Base-by-base conservation (phyloP, 2,329 filamentous ascomycete genomes). In the Epichloe gansuensis region DNA sequence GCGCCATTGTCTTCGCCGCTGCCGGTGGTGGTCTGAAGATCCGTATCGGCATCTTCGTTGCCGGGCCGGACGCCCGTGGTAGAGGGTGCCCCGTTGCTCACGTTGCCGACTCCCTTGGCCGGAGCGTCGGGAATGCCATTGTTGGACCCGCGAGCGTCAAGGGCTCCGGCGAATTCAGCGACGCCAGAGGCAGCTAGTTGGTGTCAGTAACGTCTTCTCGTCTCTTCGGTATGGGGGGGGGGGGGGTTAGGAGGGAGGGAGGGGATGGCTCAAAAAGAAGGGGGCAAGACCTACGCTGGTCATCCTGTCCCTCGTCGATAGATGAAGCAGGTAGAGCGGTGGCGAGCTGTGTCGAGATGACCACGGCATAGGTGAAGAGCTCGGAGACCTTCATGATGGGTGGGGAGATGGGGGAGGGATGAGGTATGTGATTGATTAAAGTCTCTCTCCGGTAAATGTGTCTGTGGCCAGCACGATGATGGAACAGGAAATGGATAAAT, bases 351-450 rank as follows among this genome's bases (percentile, higher is more conserved):
- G 40, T 35, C 17, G 45, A 52, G 21, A 35, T 21, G 23, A 47
- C 51, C n/a, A 52, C 17, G 23, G 17, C 45, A 23, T 34, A 52
- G 15, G 51, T 47, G 31, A 52, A 31, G 25, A 52, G n/a, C 35
- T 52, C 45, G 17, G 51, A 34, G 39, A 52, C 21, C 38, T 52
- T 52, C 51, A 52, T 52, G 25, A 17, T 44, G 51, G 36, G 9
- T 21, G 17, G 31, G 31, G 4, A 31, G 3, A 31, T 31, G 27
- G 27, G 8, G 17, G 17, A 21, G 17, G 27, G 8, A 31, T 31
- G 27, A 31, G 27, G 8, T 31, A 11, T 31, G 8, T 31, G 27
- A 31, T 31, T 31, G 4, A 31, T 1, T 21, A 21, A 31, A 4
- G 27, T 27, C 27, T 27, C 27, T 27, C 7, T 27, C 27, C 27